Percentiles rank a stretch among this genome's conserved stretches.
Evolutionary conservation across 768 basidiomycete genomes (phyloP).

Genomic region (Trametes punicea): DNA sequence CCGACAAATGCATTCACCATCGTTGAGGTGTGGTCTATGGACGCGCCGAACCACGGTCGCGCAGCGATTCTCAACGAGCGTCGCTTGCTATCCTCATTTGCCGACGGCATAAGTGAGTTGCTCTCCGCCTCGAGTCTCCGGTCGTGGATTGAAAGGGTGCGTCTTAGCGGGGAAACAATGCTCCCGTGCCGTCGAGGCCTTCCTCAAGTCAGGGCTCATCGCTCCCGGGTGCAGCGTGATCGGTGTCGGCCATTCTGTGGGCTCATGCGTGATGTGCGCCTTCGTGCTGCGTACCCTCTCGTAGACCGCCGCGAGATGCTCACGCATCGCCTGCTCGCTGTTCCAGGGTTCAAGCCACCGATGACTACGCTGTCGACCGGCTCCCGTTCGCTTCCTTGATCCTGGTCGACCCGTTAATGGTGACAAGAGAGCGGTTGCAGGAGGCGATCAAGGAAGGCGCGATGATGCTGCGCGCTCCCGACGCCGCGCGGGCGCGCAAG

Average conservation of each 20-base stretch:
- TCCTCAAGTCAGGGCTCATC: neutral
- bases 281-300: too few species aligned
- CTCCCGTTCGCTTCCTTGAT: slow-evolving; percentile 6
- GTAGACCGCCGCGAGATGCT: too few species aligned
- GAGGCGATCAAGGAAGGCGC: neutral
- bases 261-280: neutral
- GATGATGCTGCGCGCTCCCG: neutral
- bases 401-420: slow-evolving; percentile 16
- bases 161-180: neutral
- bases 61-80: neutral
- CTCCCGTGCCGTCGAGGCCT: neutral
- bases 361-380: neutral
- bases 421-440: neutral
- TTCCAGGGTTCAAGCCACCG: neutral
- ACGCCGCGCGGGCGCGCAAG: neutral
- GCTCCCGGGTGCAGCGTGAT: neutral
- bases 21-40: slow-evolving; percentile 4
- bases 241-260: neutral
- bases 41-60: neutral
- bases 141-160: neutral
- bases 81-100: neutral
- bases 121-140: neutral
- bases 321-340: neutral
- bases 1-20: slow-evolving; percentile 2
- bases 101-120: neutral